Percentiles rank a stretch among this genome's conserved stretches.
These are phyloP conservation scores for Trametes hirsuta DNA, from an alignment of 1,284 basidiomycete species.

Conservation along the genomic window DNA sequence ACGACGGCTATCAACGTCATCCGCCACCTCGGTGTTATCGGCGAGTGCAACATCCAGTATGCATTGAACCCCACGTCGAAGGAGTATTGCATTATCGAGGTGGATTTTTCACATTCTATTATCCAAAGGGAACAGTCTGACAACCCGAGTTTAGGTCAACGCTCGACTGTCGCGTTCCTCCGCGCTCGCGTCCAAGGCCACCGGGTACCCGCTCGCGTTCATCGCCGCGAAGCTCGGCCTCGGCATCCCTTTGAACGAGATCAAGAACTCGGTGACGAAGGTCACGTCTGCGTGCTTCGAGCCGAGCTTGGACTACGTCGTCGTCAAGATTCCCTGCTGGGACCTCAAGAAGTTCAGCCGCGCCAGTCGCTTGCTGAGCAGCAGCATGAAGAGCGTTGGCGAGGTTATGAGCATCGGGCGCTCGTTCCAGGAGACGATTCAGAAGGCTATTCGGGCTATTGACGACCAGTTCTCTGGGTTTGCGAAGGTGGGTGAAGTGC, in stretches of 20 bases:
- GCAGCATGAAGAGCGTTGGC: conserved; percentile 98
- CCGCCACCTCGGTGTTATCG: conserved; percentile 95
- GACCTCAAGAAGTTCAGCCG: conserved; percentile 97
- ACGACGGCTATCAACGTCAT: conserved; percentile 99
- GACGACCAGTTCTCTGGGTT: conserved; percentile 96
- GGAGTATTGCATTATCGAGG: conserved; percentile 99
- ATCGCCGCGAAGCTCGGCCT: conserved; percentile 98
- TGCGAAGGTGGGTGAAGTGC: conserved; percentile 62
- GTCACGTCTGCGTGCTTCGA: conserved; percentile 98
- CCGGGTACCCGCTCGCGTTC: conserved; percentile 97
- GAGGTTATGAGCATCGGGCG: conserved; percentile 99
- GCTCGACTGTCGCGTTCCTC: conserved; percentile 99
- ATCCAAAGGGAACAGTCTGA: background rate
- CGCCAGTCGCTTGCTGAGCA: conserved; percentile 86
- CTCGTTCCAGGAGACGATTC: conserved; percentile 97
- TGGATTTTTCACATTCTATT: conserved; percentile 33
- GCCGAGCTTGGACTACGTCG: conserved; percentile 95
- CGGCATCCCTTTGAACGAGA: conserved; percentile 96
- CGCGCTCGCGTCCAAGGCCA: conserved; percentile 97
- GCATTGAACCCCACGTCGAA: conserved; percentile 94
- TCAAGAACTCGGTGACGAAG: conserved; percentile 97
- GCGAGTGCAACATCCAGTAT: conserved; percentile 99
- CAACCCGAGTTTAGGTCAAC: conserved; percentile 68
- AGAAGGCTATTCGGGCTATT: conserved; percentile 96
- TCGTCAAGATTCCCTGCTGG: conserved; percentile 99